phyloP scores from a whole-genome alignment of 75 land plant species.

The Selaginella tamariscina region DNA sequence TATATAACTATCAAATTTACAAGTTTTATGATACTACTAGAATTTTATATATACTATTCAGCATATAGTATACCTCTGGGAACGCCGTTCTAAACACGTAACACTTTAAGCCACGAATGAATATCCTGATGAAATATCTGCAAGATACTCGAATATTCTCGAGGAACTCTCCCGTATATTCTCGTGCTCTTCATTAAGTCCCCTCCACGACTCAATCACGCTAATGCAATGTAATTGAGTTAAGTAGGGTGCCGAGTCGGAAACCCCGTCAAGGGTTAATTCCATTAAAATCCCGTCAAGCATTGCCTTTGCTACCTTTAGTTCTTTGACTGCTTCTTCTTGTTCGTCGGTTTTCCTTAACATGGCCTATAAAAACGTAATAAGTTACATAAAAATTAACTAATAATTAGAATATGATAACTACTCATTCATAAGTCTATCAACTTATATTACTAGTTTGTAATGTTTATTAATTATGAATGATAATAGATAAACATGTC shows the following conservation, averaged over 20 bases:
- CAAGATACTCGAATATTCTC: slow-evolving; percentile 20
- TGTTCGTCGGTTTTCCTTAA: slow-evolving; percentile 35
- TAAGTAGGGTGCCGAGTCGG: slow-evolving; percentile 54
- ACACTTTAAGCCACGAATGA: slow-evolving; percentile 60
- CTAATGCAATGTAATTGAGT: slow-evolving; percentile 77
- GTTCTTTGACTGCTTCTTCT: slow-evolving; percentile 31
- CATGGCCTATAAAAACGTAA: no score
- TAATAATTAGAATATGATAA: no score
- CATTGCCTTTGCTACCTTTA: slow-evolving; percentile 61
- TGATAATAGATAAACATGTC: no score
- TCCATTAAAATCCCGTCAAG: slow-evolving; percentile 58
- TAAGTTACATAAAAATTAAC: no score
- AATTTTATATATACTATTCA: no score
- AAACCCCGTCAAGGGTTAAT: slow-evolving; percentile 61
- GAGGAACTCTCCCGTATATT: slow-evolving; percentile 5
- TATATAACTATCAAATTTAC: no score
- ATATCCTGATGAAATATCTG: slow-evolving; percentile 58
- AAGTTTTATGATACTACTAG: no score
- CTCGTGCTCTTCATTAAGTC: slow-evolving; percentile 11
- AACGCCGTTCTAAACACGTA: slow-evolving; percentile 49
- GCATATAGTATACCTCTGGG: slow-evolving; percentile 40
- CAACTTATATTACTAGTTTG: no score
- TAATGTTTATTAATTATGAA: no score
- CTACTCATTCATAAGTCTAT: no score
- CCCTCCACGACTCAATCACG: slow-evolving; percentile 44